Conservation (phyloP, 352 stramenopile genomes). For the Phytophthora niederhauseri region DNA sequence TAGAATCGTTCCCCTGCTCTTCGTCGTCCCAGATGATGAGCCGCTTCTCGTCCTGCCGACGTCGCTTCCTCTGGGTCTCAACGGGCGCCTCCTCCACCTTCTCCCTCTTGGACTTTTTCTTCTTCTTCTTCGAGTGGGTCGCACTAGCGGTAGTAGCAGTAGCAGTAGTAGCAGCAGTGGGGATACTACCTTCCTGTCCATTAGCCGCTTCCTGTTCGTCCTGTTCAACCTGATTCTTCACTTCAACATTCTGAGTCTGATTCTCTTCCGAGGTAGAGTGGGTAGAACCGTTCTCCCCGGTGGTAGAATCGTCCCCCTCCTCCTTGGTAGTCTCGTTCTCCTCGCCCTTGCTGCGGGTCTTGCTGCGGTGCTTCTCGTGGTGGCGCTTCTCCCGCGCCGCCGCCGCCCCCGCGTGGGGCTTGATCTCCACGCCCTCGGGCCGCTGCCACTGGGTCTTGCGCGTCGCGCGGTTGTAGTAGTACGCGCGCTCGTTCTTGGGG, state of each 20-base stretch:
- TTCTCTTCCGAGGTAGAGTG: background rate
- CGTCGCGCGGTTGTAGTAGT: constrained; percentile 87
- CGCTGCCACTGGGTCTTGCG: constrained; percentile 85
- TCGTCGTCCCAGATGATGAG: constrained; percentile 91
- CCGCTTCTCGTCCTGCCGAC: constrained; percentile 56
- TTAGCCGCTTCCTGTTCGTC: background rate
- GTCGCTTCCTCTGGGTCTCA: constrained; percentile 45
- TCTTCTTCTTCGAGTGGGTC: constrained; percentile 40
- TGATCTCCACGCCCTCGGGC: constrained; percentile 80
- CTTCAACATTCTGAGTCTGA: constrained; percentile 23
- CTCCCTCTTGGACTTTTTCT: constrained; percentile 47
- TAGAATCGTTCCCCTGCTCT: constrained; percentile 36
- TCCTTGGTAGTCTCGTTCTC: constrained; percentile 4
- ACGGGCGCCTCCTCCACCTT: constrained; percentile 27
- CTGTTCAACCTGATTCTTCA: constrained; percentile 9
- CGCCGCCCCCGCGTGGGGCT: constrained; percentile 50
- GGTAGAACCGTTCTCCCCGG: constrained; percentile 6
- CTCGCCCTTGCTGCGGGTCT: constrained; percentile 31
- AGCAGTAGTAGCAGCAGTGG: background rate
- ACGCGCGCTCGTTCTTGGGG: constrained; percentile 83
- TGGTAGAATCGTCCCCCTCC: constrained; percentile 5
- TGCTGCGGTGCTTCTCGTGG: constrained; percentile 32
- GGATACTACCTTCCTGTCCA: constrained; percentile 1
- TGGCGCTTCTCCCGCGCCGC: constrained; percentile 24
- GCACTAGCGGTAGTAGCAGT: background rate